Percentiles rank a stretch among this genome's conserved stretches.
These are phyloP conservation scores for Datisca glomerata DNA, from an alignment of 306 rosid genomes.

Conservation along the genomic window DNA sequence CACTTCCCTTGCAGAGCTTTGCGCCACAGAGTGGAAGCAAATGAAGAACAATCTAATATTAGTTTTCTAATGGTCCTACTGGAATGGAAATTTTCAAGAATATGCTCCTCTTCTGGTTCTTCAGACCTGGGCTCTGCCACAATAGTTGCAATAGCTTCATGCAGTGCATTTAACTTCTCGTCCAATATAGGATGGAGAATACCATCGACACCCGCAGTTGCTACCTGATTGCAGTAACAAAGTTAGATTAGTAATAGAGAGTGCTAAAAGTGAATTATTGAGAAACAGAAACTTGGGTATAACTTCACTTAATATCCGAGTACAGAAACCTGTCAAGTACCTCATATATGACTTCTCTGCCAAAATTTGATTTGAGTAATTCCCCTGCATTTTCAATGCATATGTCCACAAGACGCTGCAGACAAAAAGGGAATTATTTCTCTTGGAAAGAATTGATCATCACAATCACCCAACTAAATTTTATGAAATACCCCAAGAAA, in stretches of 20 bases:
- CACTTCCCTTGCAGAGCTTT: constrained; percentile 67
- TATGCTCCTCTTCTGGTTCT: constrained; percentile 60
- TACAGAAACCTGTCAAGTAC: constrained; percentile 24
- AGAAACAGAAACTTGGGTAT: background rate
- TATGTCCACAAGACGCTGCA: constrained; percentile 70
- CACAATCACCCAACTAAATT: too few relatives aligned
- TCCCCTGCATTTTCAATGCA: constrained; percentile 58
- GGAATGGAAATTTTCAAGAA: constrained; percentile 79
- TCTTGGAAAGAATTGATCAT: too few relatives aligned
- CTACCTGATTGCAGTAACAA: constrained; percentile 30
- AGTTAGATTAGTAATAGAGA: background rate
- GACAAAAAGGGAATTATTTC: background rate
- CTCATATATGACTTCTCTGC: constrained; percentile 83
- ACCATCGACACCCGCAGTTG: constrained; percentile 68
- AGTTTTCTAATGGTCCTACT: constrained; percentile 80
- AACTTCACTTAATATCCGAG: too few relatives aligned
- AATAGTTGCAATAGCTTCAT: constrained; percentile 55
- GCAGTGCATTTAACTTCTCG: constrained; percentile 51
- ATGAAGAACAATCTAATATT: constrained; percentile 65
- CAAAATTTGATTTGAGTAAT: constrained; percentile 68
- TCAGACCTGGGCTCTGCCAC: constrained; percentile 48
- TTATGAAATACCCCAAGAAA: too few relatives aligned
- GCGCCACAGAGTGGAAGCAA: constrained; percentile 72
- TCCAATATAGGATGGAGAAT: constrained; percentile 58
- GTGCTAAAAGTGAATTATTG: background rate